Evolutionary conservation across 1,284 basidiomycete genomes (phyloP).

Genomic region (Cutaneotrichosporon arboriforme): DNA sequence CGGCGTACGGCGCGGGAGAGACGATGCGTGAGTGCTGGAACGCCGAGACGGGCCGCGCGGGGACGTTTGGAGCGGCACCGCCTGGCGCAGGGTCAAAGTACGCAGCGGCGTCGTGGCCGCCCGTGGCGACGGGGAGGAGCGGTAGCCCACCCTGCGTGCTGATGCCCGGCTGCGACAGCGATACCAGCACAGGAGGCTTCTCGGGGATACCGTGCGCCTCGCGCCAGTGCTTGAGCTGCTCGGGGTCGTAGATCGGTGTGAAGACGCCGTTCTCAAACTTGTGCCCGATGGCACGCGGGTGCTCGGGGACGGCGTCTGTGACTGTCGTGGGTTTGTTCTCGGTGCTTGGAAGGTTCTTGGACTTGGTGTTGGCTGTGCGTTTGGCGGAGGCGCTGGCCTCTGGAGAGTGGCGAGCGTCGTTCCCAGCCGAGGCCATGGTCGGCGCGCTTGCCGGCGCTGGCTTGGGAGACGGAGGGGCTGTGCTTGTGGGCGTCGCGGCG

Average conservation of each 20-base stretch:
- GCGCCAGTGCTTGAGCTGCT: constrained; percentile 24
- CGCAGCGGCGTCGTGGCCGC: constrained; percentile 9
- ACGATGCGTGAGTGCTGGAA: no score
- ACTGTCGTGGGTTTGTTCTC: neutral
- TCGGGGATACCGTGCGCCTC: constrained; percentile 15
- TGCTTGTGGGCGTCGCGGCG: neutral
- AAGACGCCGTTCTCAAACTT: constrained; percentile 24
- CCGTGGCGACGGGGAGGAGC: constrained; percentile 13
- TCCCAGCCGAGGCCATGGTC: no score
- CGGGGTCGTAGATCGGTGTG: constrained; percentile 25
- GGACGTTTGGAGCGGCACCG: no score
- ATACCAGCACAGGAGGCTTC: neutral
- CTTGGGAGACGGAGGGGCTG: neutral
- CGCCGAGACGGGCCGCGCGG: no score
- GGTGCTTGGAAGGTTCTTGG: neutral
- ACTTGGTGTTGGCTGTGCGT: neutral
- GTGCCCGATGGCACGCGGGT: constrained; percentile 11
- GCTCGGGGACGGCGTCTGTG: neutral
- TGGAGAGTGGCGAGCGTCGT: neutral
- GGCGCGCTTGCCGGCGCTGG: no score
- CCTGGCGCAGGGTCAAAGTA: no score
- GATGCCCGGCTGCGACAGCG: no score
- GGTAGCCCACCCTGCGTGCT: constrained; percentile 1
- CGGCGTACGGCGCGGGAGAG: neutral
- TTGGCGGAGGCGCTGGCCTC: neutral